These are phyloP conservation scores for Fonsecaea monophora DNA, from an alignment of 2,329 filamentous ascomycete species.

Conservation along the genomic window DNA sequence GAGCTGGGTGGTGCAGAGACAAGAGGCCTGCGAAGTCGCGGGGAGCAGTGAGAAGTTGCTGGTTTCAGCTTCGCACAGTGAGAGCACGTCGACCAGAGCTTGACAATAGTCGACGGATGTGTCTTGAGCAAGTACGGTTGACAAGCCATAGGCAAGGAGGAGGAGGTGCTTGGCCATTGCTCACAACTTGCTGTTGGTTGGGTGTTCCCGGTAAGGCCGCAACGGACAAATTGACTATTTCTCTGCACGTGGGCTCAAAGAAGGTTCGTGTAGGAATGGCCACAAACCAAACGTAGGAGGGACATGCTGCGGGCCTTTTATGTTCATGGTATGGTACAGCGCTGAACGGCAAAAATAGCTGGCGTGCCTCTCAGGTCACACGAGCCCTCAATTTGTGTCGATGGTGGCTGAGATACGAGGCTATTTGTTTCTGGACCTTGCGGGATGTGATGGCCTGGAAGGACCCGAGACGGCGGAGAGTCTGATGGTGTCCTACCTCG, in stretches of 20 bases:
- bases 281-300: neutral
- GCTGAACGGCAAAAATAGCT: neutral
- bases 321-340: neutral
- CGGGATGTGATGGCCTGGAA: neutral
- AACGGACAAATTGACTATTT: neutral
- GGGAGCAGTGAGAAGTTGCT: slow-evolving; percentile 13
- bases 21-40: slow-evolving; percentile 13
- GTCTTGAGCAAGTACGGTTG: neutral
- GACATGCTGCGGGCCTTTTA: neutral
- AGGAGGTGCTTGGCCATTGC: neutral
- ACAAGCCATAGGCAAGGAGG: neutral
- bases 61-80: slow-evolving; percentile 17
- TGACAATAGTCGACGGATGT: slow-evolving; percentile 18
- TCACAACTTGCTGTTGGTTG: neutral
- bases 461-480: neutral
- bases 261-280: neutral
- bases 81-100: slow-evolving; percentile 21
- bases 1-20: slow-evolving; percentile 5
- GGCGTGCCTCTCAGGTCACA: neutral
- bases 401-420: neutral
- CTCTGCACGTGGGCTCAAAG: neutral
- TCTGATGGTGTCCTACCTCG: neutral
- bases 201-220: neutral
- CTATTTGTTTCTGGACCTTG: neutral
- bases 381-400: neutral